A percentile compares a stretch with the other conserved stretches of the same genome.
Evolutionary conservation across 169 alveolate genomes (phyloP).

Genomic region (Plasmodium billcollinsi): DNA sequence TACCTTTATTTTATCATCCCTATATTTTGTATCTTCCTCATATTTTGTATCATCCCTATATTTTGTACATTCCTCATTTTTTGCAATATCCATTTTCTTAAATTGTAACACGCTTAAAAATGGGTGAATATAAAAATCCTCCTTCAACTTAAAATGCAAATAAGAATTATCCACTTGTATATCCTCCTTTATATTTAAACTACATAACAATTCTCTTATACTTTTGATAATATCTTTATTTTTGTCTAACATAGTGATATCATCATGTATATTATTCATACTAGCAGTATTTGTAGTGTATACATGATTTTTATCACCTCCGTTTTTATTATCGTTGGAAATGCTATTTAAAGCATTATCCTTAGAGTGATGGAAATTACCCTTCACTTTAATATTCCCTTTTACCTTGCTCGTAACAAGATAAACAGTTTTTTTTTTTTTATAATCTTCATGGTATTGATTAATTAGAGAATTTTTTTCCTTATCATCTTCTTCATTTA

Average conservation of each 20-base stretch:
- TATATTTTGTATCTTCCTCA: neutral
- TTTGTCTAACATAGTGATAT: neutral
- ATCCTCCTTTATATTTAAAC: constrained; percentile 35
- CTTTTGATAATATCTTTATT: constrained; percentile 35
- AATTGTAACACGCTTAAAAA: constrained; percentile 24
- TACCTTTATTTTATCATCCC: neutral
- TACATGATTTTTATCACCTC: neutral
- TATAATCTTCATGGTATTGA: constrained; percentile 49
- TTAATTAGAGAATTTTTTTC: constrained; percentile 31
- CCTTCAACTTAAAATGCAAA: constrained; percentile 19
- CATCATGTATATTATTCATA: neutral
- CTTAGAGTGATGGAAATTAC: neutral
- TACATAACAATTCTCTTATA: constrained; percentile 20
- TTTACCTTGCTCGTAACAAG: neutral
- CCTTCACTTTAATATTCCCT: neutral
- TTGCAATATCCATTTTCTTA: neutral
- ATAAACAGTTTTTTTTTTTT: constrained; percentile 5
- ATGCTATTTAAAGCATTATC: neutral
- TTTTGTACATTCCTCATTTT: neutral
- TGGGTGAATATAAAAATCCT: constrained; percentile 48
- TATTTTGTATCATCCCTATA: neutral
- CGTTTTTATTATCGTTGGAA: neutral
- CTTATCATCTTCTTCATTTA: constrained; percentile 17
- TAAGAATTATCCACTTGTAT: constrained; percentile 12
- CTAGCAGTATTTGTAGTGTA: neutral